Base-by-base conservation (phyloP, 257 asterid genomes). In the Penstemon eatonii region DNA sequence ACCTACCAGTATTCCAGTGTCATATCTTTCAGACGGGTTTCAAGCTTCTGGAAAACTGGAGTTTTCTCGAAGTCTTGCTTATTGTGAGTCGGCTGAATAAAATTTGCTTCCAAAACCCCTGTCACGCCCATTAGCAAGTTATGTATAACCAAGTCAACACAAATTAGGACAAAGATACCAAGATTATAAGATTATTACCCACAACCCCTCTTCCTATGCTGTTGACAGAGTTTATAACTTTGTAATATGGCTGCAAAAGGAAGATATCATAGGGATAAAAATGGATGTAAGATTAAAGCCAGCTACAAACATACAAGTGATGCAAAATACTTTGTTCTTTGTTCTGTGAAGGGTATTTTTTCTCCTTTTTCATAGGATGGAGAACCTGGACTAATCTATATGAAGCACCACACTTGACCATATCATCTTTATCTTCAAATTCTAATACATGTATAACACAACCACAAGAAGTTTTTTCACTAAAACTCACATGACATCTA, bases 61-160 rank as follows among this genome's bases (percentile, higher is more conserved):
- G 97, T 90, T 81, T 80, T 90, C 88, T 92, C 98, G 38, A 92
- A 92, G 71, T 90, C 98, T 69, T 92, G 98, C 78, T 92, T 92
- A 80, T 85, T 88, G 86, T 92, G 98, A 15, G 87, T 86, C 39
- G 97, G 97, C 76, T 86, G 78, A 8, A 92, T 82, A 71, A 92
- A 90, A 77, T 92, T 83, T 64, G 98, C 98, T 79, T 92, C 98
- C 67, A 92, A 79, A 79, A 92, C 84, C 65, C 98, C 98, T 92
- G 82, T 37, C 54, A 68, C 33, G 33, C 63, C 38, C 67, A 76
- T 37, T 56, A 52, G 53, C 60, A 71, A 63, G 67, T 71, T 55
- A 72, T 52, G 63, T 33, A 13, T 46, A 46, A 64, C 33, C 60
- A 46, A 59, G 38, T 56, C 36, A 64, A 61, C 47, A 40, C 52